Evolutionary conservation across 2,329 filamentous ascomycete genomes (phyloP).

Genomic region (Apiospora koreana): DNA sequence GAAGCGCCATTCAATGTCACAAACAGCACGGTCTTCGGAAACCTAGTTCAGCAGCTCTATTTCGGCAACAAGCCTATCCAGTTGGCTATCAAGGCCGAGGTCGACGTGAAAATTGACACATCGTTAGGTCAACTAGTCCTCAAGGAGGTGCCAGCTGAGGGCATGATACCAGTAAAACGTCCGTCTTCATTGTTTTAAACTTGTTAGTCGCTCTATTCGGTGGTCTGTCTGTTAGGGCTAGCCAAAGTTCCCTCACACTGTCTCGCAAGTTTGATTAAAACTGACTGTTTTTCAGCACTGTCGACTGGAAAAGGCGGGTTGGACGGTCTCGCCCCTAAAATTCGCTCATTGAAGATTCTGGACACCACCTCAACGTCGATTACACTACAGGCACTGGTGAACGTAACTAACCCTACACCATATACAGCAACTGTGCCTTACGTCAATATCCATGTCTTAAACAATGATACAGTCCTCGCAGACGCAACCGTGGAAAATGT

Average conservation of each 20-base stretch:
- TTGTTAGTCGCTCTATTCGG: slow-evolving; percentile 37
- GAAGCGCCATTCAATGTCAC: slow-evolving; percentile 83
- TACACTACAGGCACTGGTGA: slow-evolving; percentile 70
- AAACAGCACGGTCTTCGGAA: slow-evolving; percentile 74
- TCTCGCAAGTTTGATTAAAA: slow-evolving; percentile 17
- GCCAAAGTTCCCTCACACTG: slow-evolving; percentile 17
- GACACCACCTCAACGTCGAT: slow-evolving; percentile 73
- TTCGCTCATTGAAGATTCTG: slow-evolving; percentile 71
- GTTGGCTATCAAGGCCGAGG: slow-evolving; percentile 74
- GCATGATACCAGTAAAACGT: slow-evolving; percentile 91
- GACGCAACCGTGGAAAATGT: slow-evolving; percentile 70
- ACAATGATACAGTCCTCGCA: slow-evolving; percentile 73
- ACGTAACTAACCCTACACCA: slow-evolving; percentile 86
- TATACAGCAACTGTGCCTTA: slow-evolving; percentile 85
- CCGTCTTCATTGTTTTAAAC: slow-evolving; percentile 63
- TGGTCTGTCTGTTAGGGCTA: slow-evolving; percentile 24
- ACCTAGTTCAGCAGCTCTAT: slow-evolving; percentile 78
- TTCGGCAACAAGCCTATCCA: slow-evolving; percentile 72
- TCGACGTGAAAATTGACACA: slow-evolving; percentile 82
- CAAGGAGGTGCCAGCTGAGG: slow-evolving; percentile 82
- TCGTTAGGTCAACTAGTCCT: slow-evolving; percentile 79
- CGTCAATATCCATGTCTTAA: slow-evolving; percentile 72
- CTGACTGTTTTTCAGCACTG: slow-evolving; percentile 54
- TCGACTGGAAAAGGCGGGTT: slow-evolving; percentile 56
- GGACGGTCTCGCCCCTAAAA: slow-evolving; percentile 55